Evolutionary conservation across 2,329 filamentous ascomycete species (phyloP).

Genomic region (Dryadomyces quercivorus): DNA sequence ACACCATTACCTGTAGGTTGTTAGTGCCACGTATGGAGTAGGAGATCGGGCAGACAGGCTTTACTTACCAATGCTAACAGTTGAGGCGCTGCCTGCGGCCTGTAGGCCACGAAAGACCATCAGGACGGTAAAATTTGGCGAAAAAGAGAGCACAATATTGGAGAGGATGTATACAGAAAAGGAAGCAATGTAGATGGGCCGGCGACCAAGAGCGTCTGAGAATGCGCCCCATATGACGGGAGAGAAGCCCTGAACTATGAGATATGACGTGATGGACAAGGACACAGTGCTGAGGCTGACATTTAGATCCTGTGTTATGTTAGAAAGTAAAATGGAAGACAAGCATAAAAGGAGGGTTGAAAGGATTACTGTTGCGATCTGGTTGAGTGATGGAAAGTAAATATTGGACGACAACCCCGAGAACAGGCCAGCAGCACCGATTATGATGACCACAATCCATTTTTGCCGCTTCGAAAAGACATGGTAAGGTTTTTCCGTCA

Average conservation of each 20-base stretch:
- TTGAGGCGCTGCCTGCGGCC: slow-evolving; percentile 1
- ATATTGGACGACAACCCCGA: slow-evolving; percentile 3
- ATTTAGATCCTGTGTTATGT: background rate
- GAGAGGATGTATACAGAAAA: slow-evolving; percentile 1
- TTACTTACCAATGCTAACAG: slow-evolving; percentile 2
- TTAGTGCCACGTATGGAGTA: background rate
- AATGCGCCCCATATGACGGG: slow-evolving; percentile 2
- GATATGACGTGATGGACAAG: slow-evolving; percentile 1
- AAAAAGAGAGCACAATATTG: slow-evolving; percentile 1
- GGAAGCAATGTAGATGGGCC: slow-evolving; percentile 1
- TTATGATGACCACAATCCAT: slow-evolving; percentile 1
- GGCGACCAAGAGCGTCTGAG: background rate
- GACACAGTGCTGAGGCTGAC: background rate
- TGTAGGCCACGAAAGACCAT: slow-evolving; percentile 1
- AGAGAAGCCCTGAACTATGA: slow-evolving; percentile 1
- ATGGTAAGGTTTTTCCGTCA: background rate
- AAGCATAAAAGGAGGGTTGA: background rate
- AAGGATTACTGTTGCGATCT: background rate
- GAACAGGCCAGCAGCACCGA: background rate
- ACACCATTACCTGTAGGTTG: background rate
- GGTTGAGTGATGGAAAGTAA: background rate
- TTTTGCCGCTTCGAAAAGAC: background rate
- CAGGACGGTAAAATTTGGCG: background rate
- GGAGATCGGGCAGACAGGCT: background rate
- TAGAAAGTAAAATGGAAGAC: background rate